These are phyloP conservation scores for Hypoxylon sp. DNA, from an alignment of 2,329 filamentous ascomycete genomes.

Conservation along the genomic window DNA sequence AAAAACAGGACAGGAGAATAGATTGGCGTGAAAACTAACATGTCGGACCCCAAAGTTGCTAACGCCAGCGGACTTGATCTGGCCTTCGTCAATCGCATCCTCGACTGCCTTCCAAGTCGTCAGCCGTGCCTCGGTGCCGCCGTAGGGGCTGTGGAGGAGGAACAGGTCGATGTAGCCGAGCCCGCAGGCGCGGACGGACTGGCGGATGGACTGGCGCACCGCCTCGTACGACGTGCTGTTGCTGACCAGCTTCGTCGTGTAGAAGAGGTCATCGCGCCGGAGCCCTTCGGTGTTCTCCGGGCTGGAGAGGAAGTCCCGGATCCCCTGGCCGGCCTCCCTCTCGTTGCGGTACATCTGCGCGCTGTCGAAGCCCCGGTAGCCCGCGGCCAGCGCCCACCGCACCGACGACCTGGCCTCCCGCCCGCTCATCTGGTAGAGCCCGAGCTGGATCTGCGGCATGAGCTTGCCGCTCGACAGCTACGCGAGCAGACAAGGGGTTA, in stretches of 20 bases:
- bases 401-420: slow-evolving; percentile 70
- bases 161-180: slow-evolving; percentile 84
- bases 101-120: slow-evolving; percentile 82
- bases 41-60: slow-evolving; percentile 83
- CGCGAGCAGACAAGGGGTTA: slow-evolving; percentile 4
- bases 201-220: slow-evolving; percentile 73
- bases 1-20: background rate
- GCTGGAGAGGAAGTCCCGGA: slow-evolving; percentile 66
- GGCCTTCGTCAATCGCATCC: slow-evolving; percentile 78
- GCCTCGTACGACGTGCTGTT: slow-evolving; percentile 74
- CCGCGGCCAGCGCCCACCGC: slow-evolving; percentile 65
- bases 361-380: slow-evolving; percentile 64
- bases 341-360: slow-evolving; percentile 76
- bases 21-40: slow-evolving; percentile 59
- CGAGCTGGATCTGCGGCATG: slow-evolving; percentile 79
- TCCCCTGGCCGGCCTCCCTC: slow-evolving; percentile 73
- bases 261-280: slow-evolving; percentile 77
- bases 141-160: slow-evolving; percentile 82
- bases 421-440: slow-evolving; percentile 77
- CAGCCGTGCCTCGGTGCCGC: slow-evolving; percentile 73
- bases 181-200: slow-evolving; percentile 72
- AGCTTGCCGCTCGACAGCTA: slow-evolving; percentile 72
- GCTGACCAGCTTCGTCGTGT: slow-evolving; percentile 81
- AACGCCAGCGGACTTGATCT: slow-evolving; percentile 78
- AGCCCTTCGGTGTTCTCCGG: slow-evolving; percentile 62